phyloP scores from a whole-genome alignment of 1,139 yeast genomes.

The Blastobotrys elegans region DNA sequence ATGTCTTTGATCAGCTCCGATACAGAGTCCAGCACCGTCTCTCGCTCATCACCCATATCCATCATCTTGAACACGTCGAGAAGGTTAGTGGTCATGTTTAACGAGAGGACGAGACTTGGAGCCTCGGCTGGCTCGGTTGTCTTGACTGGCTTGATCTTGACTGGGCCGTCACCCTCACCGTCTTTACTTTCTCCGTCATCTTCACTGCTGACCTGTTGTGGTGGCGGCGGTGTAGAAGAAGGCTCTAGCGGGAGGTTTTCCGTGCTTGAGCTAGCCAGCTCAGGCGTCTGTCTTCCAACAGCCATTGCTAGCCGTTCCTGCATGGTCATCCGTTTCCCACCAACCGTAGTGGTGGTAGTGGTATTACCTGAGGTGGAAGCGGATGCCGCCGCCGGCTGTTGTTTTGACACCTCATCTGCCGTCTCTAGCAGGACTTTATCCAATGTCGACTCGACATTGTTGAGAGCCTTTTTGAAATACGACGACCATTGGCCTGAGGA shows the following conservation, averaged over 20 bases:
- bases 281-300: slow-evolving; percentile 35
- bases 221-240: background rate
- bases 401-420: slow-evolving; percentile 14
- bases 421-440: slow-evolving; percentile 35
- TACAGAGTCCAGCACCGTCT: slow-evolving; percentile 9
- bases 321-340: slow-evolving; percentile 42
- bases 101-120: slow-evolving; percentile 15
- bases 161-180: background rate
- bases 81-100: slow-evolving; percentile 15
- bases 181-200: background rate
- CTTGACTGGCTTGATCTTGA: background rate
- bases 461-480: slow-evolving; percentile 36
- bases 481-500: slow-evolving; percentile 29
- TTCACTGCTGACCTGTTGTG: background rate
- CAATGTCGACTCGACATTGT: slow-evolving; percentile 36
- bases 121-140: slow-evolving; percentile 11
- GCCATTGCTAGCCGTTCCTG: slow-evolving; percentile 83
- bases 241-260: background rate
- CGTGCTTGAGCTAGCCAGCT: background rate
- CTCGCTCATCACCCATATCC: slow-evolving; percentile 10
- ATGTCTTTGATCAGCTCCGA: slow-evolving; percentile 13
- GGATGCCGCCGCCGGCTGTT: slow-evolving; percentile 5
- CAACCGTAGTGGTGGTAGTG: background rate
- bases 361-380: background rate
- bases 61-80: slow-evolving; percentile 14